A percentile compares a stretch with the other conserved stretches of the same genome.
phyloP scores from a whole-genome alignment of 2,329 filamentous ascomycete genomes.

The Verticillium longisporum region DNA sequence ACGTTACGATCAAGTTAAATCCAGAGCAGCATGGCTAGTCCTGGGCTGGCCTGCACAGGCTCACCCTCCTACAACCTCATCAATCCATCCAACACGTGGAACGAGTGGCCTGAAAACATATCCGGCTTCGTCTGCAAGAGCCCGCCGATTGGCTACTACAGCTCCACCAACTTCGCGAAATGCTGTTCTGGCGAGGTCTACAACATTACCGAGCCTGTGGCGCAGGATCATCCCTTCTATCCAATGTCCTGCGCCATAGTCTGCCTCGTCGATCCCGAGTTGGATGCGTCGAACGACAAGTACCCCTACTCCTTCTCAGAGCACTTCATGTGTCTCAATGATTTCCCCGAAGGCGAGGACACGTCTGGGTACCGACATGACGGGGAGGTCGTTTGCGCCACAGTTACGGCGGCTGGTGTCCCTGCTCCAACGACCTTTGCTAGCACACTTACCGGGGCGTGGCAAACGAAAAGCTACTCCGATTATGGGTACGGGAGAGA shows the following conservation, averaged over 20 bases:
- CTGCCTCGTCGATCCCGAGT: background rate
- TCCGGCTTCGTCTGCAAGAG: slow-evolving; percentile 5
- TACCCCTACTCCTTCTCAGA: slow-evolving; percentile 1
- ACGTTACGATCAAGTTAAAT: no score
- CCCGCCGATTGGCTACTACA: background rate
- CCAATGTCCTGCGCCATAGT: slow-evolving; percentile 4
- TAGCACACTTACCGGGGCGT: background rate
- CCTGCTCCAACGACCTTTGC: background rate
- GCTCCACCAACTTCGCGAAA: background rate
- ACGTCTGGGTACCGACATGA: background rate
- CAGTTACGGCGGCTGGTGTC: background rate
- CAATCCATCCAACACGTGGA: background rate
- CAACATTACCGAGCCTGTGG: slow-evolving; percentile 1
- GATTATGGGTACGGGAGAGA: background rate
- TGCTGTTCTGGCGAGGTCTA: slow-evolving; percentile 4
- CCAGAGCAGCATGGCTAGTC: background rate
- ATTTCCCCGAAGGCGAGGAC: background rate
- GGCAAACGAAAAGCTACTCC: background rate
- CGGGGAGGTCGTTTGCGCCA: slow-evolving; percentile 3
- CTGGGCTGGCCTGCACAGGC: background rate
- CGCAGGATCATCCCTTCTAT: background rate
- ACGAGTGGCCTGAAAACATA: slow-evolving; percentile 1
- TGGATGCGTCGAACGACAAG: background rate
- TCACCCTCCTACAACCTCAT: background rate
- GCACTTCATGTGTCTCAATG: slow-evolving; percentile 6